Base-by-base conservation (phyloP, 139 green algal species). In the Tetradesmus obliquus region DNA sequence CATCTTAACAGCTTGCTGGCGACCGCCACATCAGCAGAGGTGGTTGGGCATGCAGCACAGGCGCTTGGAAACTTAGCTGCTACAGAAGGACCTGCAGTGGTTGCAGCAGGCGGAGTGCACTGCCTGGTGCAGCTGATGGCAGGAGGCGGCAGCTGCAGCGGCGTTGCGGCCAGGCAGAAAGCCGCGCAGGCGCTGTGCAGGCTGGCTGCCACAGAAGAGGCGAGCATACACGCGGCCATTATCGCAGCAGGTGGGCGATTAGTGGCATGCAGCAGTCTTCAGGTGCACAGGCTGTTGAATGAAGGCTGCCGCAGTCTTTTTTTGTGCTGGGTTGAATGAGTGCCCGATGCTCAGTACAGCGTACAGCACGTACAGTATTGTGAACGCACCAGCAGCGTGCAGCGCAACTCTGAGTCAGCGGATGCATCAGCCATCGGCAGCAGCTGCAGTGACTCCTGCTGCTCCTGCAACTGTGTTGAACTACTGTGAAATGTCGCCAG, bases 311-410 rank as follows among this genome's bases (percentile, higher is more conserved):
- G 74, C 20, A 54, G 8, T 82, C 19, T 10, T 0, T n/a, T 15
- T 4, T 1, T 4, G 85, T 82, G 74, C 74, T 82, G 74, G 24
- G 13, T 32, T 82, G 74, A 82, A 54, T 15, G 12, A 72, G n/a
- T 53, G 79, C 15, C 6, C 6, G 19, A 9, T 45, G 32, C 32
- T 45, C 45, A 22, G 92, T 3, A 88, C 66, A 13, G 62, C 24
- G 20, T 86, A 54, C 8, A 72, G 93, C 58, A 60, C 94, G 84
- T 24, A 90, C 15, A 94, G 93, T 84, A 55, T 93, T 22, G 86
- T 95, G 2, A 66, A 94, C 8, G 92, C 90, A 4, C 90, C 90
- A 2, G 17, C 84, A 32, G 13, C 82, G 0, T 94, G 91, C 32
- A 45, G 32, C 32, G 32, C 32, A 45, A 45, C 32, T 45, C 32